These are phyloP conservation scores for Aspergillus sclerotiicarbonarius DNA, from an alignment of 495 filamentous ascomycete species.

Conservation along the genomic window DNA sequence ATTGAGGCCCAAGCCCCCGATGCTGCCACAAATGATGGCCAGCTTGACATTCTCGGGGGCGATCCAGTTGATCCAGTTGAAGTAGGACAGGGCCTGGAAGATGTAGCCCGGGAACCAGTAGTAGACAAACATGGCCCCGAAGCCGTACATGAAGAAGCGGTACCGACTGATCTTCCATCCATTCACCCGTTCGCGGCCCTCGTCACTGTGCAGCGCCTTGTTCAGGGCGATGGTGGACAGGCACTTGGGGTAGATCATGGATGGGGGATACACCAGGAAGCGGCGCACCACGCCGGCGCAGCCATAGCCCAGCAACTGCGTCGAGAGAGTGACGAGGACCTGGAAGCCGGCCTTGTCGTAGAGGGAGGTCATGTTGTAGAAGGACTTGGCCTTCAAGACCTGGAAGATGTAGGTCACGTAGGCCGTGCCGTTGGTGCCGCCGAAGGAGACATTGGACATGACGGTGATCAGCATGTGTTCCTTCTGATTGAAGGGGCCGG, in stretches of 20 bases:
- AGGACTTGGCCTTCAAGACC: background rate
- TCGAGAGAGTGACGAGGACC: constrained; percentile 27
- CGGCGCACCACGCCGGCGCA: constrained; percentile 44
- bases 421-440: background rate
- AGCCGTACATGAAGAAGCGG: constrained; percentile 56
- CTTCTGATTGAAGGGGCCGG: constrained; percentile 49
- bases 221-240: constrained; percentile 58
- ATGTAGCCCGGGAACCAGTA: constrained; percentile 42
- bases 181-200: background rate
- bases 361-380: background rate
- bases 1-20: constrained; percentile 45
- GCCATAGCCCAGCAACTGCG: constrained; percentile 52
- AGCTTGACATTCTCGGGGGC: constrained; percentile 33
- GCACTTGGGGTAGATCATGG: constrained; percentile 64
- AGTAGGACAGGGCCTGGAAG: background rate
- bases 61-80: constrained; percentile 10
- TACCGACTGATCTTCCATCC: constrained; percentile 49
- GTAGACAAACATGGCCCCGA: constrained; percentile 47
- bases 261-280: constrained; percentile 51
- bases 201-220: background rate
- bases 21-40: constrained; percentile 50
- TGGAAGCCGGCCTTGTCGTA: background rate
- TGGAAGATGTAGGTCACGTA: background rate
- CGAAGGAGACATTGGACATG: constrained; percentile 40
- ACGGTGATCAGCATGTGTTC: constrained; percentile 57